Conservation (phyloP, 441 rosid genomes). For the Populus trichocarpa region DNA sequence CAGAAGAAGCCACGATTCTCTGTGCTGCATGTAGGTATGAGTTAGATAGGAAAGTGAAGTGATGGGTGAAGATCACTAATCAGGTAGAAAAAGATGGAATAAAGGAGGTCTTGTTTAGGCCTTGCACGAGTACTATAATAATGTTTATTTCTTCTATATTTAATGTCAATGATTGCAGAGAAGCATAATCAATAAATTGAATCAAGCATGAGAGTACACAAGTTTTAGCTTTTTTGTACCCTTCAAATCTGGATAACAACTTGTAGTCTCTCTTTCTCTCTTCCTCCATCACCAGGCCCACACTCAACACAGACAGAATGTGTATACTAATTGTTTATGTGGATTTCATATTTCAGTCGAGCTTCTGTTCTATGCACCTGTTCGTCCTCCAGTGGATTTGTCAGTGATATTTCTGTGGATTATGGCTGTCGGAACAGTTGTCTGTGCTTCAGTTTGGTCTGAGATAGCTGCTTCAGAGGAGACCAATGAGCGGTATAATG, state of each 20-base stretch:
- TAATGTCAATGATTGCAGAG: background rate
- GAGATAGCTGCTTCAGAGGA: conserved; percentile 47
- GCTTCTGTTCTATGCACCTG: conserved; percentile 71
- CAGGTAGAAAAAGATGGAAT: background rate
- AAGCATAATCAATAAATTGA: background rate
- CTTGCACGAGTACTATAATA: background rate
- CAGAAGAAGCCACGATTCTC: background rate
- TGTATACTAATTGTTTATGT: conserved; percentile 6
- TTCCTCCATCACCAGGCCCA: background rate
- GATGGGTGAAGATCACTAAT: background rate
- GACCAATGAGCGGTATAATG: conserved; percentile 60
- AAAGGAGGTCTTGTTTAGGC: background rate
- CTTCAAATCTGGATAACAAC: background rate
- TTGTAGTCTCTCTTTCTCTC: background rate
- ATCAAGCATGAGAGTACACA: background rate
- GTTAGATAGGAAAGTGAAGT: background rate
- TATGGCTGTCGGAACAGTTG: conserved; percentile 92
- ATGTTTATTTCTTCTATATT: background rate
- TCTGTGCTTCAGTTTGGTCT: conserved; percentile 76
- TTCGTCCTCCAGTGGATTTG: conserved; percentile 63
- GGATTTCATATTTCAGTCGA: conserved; percentile 63
- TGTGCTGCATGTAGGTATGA: background rate
- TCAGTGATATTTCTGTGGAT: conserved; percentile 77
- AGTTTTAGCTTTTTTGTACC: background rate
- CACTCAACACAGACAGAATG: background rate